These are phyloP conservation scores for Daldinia sp. DNA, from an alignment of 2,329 filamentous ascomycete species.

Conservation along the genomic window DNA sequence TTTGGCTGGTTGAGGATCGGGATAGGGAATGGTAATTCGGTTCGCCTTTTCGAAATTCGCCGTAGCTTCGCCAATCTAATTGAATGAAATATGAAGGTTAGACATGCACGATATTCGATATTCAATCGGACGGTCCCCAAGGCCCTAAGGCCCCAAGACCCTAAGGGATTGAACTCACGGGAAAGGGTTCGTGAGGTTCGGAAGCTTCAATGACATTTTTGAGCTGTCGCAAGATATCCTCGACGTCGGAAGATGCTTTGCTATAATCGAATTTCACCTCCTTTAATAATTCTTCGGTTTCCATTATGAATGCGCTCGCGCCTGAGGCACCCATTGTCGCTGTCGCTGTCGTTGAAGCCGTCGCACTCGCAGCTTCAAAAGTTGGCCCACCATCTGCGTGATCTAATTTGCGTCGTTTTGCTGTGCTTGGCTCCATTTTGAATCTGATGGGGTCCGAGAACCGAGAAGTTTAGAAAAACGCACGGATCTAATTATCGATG, in stretches of 20 bases:
- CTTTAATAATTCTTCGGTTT: constrained; percentile 67
- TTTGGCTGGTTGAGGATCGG: constrained; percentile 77
- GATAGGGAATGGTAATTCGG: constrained; percentile 81
- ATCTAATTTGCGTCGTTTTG: constrained; percentile 59
- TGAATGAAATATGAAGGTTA: constrained; percentile 5
- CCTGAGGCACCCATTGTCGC: constrained; percentile 48
- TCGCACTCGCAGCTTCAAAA: constrained; percentile 52
- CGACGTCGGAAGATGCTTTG: constrained; percentile 57
- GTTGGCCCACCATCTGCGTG: constrained; percentile 49
- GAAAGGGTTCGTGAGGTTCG: constrained; percentile 38
- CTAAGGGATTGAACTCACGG: constrained; percentile 52
- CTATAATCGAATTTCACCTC: constrained; percentile 63
- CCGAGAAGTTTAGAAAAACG: background rate
- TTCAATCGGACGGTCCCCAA: background rate
- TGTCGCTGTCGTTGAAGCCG: constrained; percentile 53
- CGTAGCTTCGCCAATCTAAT: constrained; percentile 73
- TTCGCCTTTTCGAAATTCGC: constrained; percentile 72
- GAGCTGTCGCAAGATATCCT: constrained; percentile 59
- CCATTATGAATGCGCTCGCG: constrained; percentile 64
- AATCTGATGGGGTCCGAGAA: background rate
- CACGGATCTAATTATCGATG: background rate
- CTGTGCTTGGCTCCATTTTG: constrained; percentile 55
- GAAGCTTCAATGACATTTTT: constrained; percentile 61
- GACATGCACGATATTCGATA: background rate
- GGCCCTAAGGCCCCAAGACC: too few species aligned